Conservation (phyloP, 2,329 filamentous ascomycete species). For the Arthrobotrys pseudoclavata region DNA sequence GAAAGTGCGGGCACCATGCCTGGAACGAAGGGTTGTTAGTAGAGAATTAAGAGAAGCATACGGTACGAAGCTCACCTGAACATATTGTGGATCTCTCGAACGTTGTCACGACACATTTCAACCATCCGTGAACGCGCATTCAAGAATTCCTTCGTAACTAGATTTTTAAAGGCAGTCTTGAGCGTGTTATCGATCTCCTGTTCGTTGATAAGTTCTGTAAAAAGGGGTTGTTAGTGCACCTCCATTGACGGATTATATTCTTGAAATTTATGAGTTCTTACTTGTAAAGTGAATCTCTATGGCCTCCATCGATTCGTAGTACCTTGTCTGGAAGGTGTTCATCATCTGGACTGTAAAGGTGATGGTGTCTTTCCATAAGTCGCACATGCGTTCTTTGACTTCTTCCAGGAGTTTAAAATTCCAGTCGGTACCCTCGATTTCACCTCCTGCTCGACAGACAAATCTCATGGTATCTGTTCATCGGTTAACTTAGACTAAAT, state of each 20-base stretch:
- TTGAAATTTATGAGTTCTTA: neutral
- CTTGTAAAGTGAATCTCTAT: neutral
- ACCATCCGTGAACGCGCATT: neutral
- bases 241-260: neutral
- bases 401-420: slow-evolving; percentile 13
- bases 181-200: neutral
- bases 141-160: slow-evolving; percentile 2
- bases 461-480: slow-evolving; percentile 25
- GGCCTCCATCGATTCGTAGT: neutral
- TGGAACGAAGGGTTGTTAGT: neutral
- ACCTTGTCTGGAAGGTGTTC: neutral
- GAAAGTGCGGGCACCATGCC: slow-evolving; percentile 32
- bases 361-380: slow-evolving; percentile 11
- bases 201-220: neutral
- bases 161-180: neutral
- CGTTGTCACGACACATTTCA: slow-evolving; percentile 6
- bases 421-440: slow-evolving; percentile 31
- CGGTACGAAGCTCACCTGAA: slow-evolving; percentile 21
- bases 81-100: slow-evolving; percentile 12
- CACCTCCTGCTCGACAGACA: slow-evolving; percentile 31
- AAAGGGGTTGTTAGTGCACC: neutral
- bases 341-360: slow-evolving; percentile 2
- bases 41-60: neutral
- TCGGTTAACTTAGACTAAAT: neutral
- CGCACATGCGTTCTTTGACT: neutral